Conservation (phyloP, 2,329 filamentous ascomycete genomes). For the Dothistroma septosporum region DNA sequence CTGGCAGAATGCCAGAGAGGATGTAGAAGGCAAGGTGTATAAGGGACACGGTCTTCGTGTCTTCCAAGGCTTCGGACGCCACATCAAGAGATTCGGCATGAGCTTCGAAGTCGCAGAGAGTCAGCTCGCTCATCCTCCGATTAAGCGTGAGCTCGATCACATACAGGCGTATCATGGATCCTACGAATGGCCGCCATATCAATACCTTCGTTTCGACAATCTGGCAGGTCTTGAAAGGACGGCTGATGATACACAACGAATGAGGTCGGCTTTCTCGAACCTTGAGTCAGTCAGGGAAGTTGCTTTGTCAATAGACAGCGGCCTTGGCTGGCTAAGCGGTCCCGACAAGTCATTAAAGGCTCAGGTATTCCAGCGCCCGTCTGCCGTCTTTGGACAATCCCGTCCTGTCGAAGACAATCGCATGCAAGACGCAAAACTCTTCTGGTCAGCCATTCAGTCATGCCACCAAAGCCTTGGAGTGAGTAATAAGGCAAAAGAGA, state of each 20-base stretch:
- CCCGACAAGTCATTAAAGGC: conserved; percentile 54
- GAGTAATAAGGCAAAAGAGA: conserved; percentile 16
- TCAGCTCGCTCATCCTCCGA: conserved; percentile 47
- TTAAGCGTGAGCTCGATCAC: conserved; percentile 54
- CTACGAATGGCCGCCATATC: conserved; percentile 60
- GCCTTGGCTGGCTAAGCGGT: conserved; percentile 63
- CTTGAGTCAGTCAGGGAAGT: conserved; percentile 57
- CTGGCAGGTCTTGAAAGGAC: conserved; percentile 59
- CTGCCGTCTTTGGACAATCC: conserved; percentile 45
- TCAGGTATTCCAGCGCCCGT: conserved; percentile 42
- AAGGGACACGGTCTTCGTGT: conserved; percentile 59
- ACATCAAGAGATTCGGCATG: conserved; percentile 62
- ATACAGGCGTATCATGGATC: conserved; percentile 59
- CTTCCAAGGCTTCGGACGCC: conserved; percentile 57
- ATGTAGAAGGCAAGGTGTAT: conserved; percentile 42
- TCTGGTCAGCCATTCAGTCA: conserved; percentile 27
- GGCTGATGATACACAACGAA: conserved; percentile 59
- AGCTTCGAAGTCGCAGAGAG: conserved; percentile 63
- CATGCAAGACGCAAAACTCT: conserved; percentile 20
- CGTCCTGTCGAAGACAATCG: conserved; percentile 16
- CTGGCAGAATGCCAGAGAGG: conserved; percentile 40
- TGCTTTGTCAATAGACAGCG: conserved; percentile 63
- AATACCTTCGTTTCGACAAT: conserved; percentile 57
- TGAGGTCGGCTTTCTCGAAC: conserved; percentile 58
- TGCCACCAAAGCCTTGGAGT: conserved; percentile 21